These are phyloP conservation scores for Leucocoprinus birnbaumii DNA, from an alignment of 768 basidiomycete species.

Conservation along the genomic window DNA sequence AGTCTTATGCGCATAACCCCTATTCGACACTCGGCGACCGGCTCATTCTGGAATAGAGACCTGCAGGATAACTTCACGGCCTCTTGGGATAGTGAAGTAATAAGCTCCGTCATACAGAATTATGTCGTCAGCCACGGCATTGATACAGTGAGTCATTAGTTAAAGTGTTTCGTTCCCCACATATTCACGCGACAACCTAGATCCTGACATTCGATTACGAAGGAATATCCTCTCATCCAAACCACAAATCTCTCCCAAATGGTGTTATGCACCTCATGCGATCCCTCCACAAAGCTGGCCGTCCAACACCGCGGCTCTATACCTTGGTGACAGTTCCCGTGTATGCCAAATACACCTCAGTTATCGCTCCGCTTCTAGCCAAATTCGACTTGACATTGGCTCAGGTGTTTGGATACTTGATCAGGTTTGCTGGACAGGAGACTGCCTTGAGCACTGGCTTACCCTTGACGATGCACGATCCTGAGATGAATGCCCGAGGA, in stretches of 20 bases:
- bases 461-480: neutral
- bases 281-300: constrained; percentile 18
- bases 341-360: constrained; percentile 57
- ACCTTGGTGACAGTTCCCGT: constrained; percentile 59
- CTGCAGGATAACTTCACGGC: constrained; percentile 74
- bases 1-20: constrained; percentile 32
- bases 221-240: constrained; percentile 85
- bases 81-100: constrained; percentile 57
- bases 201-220: constrained; percentile 80
- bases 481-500: neutral
- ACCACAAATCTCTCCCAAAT: constrained; percentile 70
- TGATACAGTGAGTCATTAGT: constrained; percentile 41
- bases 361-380: constrained; percentile 46
- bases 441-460: constrained; percentile 13
- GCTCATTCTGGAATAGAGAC: constrained; percentile 29
- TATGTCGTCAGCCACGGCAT: constrained; percentile 62
- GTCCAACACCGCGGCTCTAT: constrained; percentile 42
- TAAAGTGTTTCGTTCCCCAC: neutral
- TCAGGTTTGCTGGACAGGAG: constrained; percentile 14
- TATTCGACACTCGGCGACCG: neutral
- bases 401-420: neutral
- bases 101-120: constrained; percentile 54
- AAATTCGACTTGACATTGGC: constrained; percentile 40
- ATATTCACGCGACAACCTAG: constrained; percentile 34
- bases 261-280: constrained; percentile 48